Conservation (phyloP, 768 basidiomycete genomes). For the Chalciporus pseudorubinellus region DNA sequence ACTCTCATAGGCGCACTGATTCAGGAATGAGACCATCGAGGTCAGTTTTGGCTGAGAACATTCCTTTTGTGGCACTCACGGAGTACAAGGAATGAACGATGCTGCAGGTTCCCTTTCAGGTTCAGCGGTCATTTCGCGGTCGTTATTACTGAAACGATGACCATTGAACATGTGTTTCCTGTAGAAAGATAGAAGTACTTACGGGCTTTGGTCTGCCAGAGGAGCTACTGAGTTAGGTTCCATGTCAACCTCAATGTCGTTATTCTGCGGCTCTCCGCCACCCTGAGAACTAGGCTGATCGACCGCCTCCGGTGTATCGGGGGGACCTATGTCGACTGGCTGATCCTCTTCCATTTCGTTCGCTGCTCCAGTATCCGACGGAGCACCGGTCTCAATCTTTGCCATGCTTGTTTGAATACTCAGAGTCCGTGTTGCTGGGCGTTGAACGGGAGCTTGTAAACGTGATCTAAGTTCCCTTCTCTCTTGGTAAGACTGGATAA, state of each 20-base stretch:
- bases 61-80: slow-evolving; percentile 12
- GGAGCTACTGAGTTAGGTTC: background rate
- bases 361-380: background rate
- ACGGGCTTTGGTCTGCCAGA: slow-evolving; percentile 7
- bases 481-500: slow-evolving; percentile 27
- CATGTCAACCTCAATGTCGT: background rate
- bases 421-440: slow-evolving; percentile 14
- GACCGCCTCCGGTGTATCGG: background rate
- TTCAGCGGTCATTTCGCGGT: background rate
- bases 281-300: background rate
- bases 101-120: background rate
- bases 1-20: slow-evolving; percentile 13
- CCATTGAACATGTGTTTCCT: background rate
- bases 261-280: background rate
- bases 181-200: background rate
- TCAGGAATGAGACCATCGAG: background rate
- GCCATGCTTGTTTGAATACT: slow-evolving; percentile 20
- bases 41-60: background rate
- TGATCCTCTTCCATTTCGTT: background rate
- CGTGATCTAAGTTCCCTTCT: slow-evolving; percentile 10
- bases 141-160: background rate
- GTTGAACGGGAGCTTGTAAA: background rate
- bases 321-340: background rate
- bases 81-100: slow-evolving; percentile 10
- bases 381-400: background rate